Base-by-base conservation (phyloP, 768 basidiomycete species). In the Trametes gibbosa region DNA sequence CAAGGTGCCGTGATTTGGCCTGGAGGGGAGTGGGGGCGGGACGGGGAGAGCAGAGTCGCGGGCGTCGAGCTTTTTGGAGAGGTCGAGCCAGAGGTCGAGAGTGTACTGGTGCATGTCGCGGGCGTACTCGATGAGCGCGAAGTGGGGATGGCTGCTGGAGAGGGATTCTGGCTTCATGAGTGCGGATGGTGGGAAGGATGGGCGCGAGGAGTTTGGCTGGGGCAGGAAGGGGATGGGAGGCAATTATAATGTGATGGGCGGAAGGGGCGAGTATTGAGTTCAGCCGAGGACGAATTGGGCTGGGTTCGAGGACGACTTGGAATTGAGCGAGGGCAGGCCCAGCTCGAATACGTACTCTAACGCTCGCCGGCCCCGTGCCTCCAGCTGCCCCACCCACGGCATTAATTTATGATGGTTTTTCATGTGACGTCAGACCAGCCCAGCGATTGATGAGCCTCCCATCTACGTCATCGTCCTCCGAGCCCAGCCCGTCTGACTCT, bases 101-200 rank as follows among this genome's bases (percentile, higher is more conserved):
- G 65, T 65, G 59, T 65, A 65, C 40, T 55, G 56, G 56, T 63
- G 59, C 65, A 65, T 65, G 49, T 63, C 62, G 19, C 59, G 58
- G 7, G 65, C 62, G 56, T 65, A 65, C 27, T 42, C 50, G 46
- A 58, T 23, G n/a, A 65, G 65, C n/a, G 65, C 62, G 42, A 46
- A 40, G 48, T 50, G 50, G 40, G 52, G 46, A 24, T 47, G 52
- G 42, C 17, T 54, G 37, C 27, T 21, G 47, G 25, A 35, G 24
- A 25, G 47, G 17, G 54, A 52, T 41, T 56, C 37, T 5, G 59
- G 46, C 60, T 59, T 62, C 32, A 19, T 17, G 29, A 29, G 50
- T 5, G 32, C 14, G 45, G 24, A 6, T 40, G 37, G 35, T 5
- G 2, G 52, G 49, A 14, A 2, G 16, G 27, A 7, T 6, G 24